Conservation (phyloP, 2,329 filamentous ascomycete species). For the Chrysosporium queenslandicum region DNA sequence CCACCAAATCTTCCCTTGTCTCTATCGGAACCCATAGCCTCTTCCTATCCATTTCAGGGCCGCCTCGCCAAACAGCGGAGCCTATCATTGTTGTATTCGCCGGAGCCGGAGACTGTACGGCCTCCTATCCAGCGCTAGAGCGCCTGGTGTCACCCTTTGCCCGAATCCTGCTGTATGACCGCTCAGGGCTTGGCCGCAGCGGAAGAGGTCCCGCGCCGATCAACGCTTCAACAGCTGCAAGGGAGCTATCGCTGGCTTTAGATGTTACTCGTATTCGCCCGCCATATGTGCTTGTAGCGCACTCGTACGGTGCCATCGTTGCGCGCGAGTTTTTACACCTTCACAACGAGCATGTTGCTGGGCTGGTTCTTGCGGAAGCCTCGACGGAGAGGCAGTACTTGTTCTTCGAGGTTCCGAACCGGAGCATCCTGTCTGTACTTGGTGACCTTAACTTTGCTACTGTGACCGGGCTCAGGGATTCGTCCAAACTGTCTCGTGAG, state of each 20-base stretch:
- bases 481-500: conserved; percentile 25
- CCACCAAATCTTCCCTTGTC: conserved; percentile 17
- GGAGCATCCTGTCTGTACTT: conserved; percentile 25
- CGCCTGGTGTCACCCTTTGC: conserved; percentile 24
- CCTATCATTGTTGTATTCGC: conserved; percentile 29
- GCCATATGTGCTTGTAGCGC: conserved; percentile 30
- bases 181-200: conserved; percentile 31
- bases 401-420: conserved; percentile 27
- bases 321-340: conserved; percentile 33
- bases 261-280: conserved; percentile 18
- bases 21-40: conserved; percentile 29
- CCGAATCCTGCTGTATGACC: conserved; percentile 30
- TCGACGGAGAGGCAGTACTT: conserved; percentile 27
- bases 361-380: conserved; percentile 32
- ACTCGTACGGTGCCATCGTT: conserved; percentile 35
- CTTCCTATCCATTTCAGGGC: conserved; percentile 24
- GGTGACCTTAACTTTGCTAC: conserved; percentile 25
- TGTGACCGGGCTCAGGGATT: conserved; percentile 26
- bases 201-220: conserved; percentile 19
- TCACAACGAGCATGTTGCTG: conserved; percentile 23
- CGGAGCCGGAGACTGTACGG: conserved; percentile 30
- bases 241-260: conserved; percentile 27
- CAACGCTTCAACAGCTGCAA: conserved; percentile 23
- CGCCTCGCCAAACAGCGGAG: conserved; percentile 19
- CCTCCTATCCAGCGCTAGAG: conserved; percentile 28